phyloP scores from a whole-genome alignment of 768 basidiomycete genomes.

The Coprinopsis strossmayeri region DNA sequence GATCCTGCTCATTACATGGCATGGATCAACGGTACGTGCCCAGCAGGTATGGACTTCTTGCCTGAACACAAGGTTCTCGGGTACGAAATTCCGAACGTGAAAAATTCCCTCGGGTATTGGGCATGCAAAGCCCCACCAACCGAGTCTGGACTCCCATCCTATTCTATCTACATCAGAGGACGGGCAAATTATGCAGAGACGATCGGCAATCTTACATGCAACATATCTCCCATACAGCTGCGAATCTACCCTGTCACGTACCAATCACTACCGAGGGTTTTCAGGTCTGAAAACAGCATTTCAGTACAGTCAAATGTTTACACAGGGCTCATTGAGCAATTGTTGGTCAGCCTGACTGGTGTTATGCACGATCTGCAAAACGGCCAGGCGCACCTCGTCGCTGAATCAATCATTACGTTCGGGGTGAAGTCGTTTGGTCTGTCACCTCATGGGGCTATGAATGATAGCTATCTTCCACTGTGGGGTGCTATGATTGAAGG shows the following conservation, averaged over 20 bases:
- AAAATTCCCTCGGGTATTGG: constrained; percentile 12
- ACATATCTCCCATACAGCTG: constrained; percentile 11
- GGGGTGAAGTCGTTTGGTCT: constrained; percentile 15
- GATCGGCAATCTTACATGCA: constrained; percentile 17
- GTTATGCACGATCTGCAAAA: constrained; percentile 1
- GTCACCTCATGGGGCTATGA: constrained; percentile 1
- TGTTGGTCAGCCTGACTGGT: background rate
- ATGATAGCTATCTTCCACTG: constrained; percentile 12
- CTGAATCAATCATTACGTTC: constrained; percentile 11
- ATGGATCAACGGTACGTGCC: constrained; percentile 2
- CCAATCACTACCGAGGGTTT: constrained; percentile 1
- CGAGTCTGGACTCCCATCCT: background rate
- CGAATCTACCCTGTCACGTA: constrained; percentile 15
- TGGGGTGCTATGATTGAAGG: constrained; percentile 19
- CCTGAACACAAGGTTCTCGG: background rate
- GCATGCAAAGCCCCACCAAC: constrained; percentile 10
- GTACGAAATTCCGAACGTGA: background rate
- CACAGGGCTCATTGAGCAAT: constrained; percentile 4
- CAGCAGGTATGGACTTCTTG: background rate
- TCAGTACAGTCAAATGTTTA: background rate
- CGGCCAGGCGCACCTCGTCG: background rate
- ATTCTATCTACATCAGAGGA: constrained; percentile 14
- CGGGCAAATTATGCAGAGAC: background rate
- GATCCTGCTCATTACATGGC: background rate
- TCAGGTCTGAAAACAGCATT: background rate